Conservation (phyloP, 1,284 basidiomycete genomes). For the Volvariella volvacea region DNA sequence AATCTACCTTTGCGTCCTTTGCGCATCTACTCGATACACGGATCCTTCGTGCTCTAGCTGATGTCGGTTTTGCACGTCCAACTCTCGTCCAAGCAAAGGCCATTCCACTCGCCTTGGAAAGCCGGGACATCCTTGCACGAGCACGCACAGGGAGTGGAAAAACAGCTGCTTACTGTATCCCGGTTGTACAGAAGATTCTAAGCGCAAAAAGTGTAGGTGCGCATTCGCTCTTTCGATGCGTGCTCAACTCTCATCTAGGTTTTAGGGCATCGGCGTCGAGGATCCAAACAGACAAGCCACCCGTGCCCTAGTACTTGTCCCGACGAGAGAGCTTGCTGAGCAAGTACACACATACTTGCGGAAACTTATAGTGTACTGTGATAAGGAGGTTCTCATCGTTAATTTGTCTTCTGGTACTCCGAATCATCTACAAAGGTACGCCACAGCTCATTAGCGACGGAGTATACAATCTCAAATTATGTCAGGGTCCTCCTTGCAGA, state of each 20-base stretch:
- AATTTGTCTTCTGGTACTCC: constrained; percentile 79
- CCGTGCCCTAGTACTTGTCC: constrained; percentile 84
- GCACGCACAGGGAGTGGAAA: constrained; percentile 97
- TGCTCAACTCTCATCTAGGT: not conserved
- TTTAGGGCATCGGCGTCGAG: constrained; percentile 27
- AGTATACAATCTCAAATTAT: not conserved
- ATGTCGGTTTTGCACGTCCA: constrained; percentile 76
- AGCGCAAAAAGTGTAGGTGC: constrained; percentile 70
- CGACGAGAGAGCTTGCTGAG: constrained; percentile 90
- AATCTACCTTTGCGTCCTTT: constrained; percentile 58
- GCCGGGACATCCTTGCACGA: constrained; percentile 88
- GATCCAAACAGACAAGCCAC: constrained; percentile 53
- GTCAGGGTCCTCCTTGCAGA: constrained; percentile 77
- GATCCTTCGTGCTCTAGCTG: constrained; percentile 73
- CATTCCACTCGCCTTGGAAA: constrained; percentile 84
- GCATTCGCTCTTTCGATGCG: constrained; percentile 11
- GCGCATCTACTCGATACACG: constrained; percentile 72
- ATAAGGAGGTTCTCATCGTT: constrained; percentile 65
- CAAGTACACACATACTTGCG: constrained; percentile 79
- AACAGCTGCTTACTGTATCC: constrained; percentile 94
- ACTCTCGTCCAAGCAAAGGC: constrained; percentile 78
- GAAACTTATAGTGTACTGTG: constrained; percentile 67
- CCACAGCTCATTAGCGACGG: constrained; percentile 9
- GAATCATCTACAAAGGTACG: constrained; percentile 74
- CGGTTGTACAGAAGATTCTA: constrained; percentile 86